These are phyloP conservation scores for Chaetomiaceae sp. DNA, from an alignment of 2,329 filamentous ascomycete species.

Conservation along the genomic window DNA sequence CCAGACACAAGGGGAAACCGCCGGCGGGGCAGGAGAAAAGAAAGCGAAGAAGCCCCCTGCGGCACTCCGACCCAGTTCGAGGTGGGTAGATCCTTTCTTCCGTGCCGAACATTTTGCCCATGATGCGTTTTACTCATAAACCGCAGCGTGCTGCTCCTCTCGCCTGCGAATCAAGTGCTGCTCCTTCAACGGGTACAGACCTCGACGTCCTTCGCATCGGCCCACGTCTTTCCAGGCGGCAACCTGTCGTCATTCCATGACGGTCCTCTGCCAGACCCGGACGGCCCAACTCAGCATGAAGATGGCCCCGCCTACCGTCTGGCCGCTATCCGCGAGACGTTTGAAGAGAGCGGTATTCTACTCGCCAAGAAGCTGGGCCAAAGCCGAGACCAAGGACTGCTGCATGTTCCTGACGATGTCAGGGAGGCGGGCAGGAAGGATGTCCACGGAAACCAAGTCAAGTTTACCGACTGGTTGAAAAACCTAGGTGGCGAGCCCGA, in stretches of 20 bases:
- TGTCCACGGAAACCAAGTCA: conserved; percentile 62
- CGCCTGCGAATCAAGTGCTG: conserved; percentile 79
- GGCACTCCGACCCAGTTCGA: conserved; percentile 3
- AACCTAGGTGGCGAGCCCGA: conserved; percentile 59
- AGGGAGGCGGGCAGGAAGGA: conserved; percentile 61
- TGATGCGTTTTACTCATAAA: neutral
- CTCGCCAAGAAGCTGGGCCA: conserved; percentile 48
- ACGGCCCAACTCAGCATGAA: conserved; percentile 55
- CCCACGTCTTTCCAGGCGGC: conserved; percentile 93
- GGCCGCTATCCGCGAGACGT: conserved; percentile 84
- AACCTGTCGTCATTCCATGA: conserved; percentile 77
- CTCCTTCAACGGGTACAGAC: conserved; percentile 81
- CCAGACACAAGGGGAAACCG: neutral
- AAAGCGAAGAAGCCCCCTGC: conserved; percentile 4
- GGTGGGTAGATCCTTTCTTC: neutral
- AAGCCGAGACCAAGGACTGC: conserved; percentile 37
- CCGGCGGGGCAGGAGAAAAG: neutral
- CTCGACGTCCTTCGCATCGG: conserved; percentile 79
- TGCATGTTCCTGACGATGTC: conserved; percentile 57
- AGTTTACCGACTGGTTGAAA: conserved; percentile 63
- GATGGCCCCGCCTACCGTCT: conserved; percentile 73
- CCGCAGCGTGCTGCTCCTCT: conserved; percentile 81
- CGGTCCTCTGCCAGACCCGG: conserved; percentile 47
- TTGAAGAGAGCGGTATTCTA: conserved; percentile 90
- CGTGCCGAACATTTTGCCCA: too few relatives aligned